A percentile compares a stretch with the other conserved stretches of the same genome.
Conservation (phyloP, 2,329 filamentous ascomycete genomes). For the Paraphoma sp. region DNA sequence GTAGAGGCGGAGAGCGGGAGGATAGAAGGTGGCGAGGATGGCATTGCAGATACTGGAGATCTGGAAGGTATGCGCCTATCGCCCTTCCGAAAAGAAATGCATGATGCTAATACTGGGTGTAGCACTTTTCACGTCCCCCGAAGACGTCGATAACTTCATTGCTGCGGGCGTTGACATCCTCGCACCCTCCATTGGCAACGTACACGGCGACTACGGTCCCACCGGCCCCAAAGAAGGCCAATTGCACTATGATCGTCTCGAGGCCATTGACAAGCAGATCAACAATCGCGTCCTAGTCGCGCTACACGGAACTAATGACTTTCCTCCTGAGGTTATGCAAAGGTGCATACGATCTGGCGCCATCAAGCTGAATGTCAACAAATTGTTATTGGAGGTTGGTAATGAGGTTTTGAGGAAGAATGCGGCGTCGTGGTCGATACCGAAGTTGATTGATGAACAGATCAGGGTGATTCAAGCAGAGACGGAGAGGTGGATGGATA, state of each 20-base stretch:
- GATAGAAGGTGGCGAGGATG: constrained; percentile 77
- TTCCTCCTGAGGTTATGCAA: constrained; percentile 58
- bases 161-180: constrained; percentile 74
- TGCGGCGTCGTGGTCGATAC: constrained; percentile 38
- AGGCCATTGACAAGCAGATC: constrained; percentile 37
- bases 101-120: not conserved
- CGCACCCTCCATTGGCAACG: constrained; percentile 76
- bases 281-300: constrained; percentile 56
- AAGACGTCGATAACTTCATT: constrained; percentile 73
- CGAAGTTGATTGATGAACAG: constrained; percentile 54
- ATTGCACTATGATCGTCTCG: constrained; percentile 41
- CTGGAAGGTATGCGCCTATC: constrained; percentile 55
- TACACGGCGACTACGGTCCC: constrained; percentile 75
- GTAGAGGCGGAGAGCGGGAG: constrained; percentile 74
- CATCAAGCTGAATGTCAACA: constrained; percentile 67
- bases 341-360: constrained; percentile 60
- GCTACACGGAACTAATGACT: constrained; percentile 65
- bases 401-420: constrained; percentile 51
- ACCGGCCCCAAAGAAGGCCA: constrained; percentile 53
- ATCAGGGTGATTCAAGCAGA: constrained; percentile 52
- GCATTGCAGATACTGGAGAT: constrained; percentile 70
- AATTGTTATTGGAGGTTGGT: constrained; percentile 57
- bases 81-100: not conserved
- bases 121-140: constrained; percentile 67
- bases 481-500: constrained; percentile 58